These are phyloP conservation scores for Coniochaeta sp. DNA, from an alignment of 2,329 filamentous ascomycete species.

Conservation along the genomic window DNA sequence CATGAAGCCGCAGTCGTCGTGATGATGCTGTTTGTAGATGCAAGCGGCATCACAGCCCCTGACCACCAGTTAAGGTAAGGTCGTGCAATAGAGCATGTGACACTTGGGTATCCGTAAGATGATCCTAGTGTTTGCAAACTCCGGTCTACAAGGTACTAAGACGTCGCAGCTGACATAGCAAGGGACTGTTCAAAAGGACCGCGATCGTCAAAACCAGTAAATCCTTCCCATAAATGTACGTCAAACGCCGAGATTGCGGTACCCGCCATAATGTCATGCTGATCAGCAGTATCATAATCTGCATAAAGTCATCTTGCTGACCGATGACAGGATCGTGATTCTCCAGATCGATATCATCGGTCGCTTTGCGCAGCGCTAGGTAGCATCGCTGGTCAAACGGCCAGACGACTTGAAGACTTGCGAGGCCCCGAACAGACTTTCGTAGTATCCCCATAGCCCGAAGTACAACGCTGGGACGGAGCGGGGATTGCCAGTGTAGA, in stretches of 20 bases:
- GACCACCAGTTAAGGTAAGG: no score
- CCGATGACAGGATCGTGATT: neutral
- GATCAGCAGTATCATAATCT: neutral
- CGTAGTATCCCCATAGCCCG: constrained; percentile 19
- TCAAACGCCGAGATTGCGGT: no score
- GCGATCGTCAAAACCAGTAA: no score
- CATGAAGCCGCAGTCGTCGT: no score
- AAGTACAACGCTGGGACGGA: constrained; percentile 17
- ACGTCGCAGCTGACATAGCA: no score
- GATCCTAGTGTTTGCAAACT: no score
- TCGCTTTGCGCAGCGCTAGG: neutral
- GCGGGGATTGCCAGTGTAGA: constrained; percentile 21
- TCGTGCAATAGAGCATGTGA: no score
- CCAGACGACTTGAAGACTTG: constrained; percentile 18
- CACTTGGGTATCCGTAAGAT: no score
- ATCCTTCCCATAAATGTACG: neutral
- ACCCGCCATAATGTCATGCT: neutral
- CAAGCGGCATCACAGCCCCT: no score
- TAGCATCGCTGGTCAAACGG: constrained; percentile 6
- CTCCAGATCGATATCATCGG: neutral
- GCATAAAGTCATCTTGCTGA: neutral
- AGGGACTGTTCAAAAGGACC: no score
- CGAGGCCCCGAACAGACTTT: constrained; percentile 16
- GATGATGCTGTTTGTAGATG: no score
- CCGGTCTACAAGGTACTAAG: no score